These are phyloP conservation scores for Candida railenensis DNA, from an alignment of 805 yeast genomes.

Conservation along the genomic window DNA sequence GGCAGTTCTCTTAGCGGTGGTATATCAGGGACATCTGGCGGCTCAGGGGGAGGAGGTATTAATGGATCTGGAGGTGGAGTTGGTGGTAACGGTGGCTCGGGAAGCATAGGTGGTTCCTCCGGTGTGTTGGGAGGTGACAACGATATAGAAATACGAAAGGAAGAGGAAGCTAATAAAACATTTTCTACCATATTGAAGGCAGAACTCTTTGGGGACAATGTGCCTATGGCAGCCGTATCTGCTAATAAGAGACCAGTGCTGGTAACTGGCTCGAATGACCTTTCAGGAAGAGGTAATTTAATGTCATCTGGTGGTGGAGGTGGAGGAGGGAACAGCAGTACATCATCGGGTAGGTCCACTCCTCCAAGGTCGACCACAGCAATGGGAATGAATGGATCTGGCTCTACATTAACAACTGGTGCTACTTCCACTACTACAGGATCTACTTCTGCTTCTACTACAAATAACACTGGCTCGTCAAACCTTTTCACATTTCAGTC, in stretches of 20 bases:
- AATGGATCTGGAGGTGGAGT: no score
- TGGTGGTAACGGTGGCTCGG: constrained; percentile 2
- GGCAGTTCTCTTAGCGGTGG: constrained; percentile 10
- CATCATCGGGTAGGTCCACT: constrained; percentile 6
- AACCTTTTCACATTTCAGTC: constrained; percentile 76
- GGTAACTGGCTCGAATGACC: background rate
- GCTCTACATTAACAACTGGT: constrained; percentile 10
- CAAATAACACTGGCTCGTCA: constrained; percentile 16
- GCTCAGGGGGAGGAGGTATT: no score
- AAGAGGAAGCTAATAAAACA: constrained; percentile 82
- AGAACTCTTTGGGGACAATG: constrained; percentile 87
- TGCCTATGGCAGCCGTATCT: constrained; percentile 39
- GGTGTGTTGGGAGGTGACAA: constrained; percentile 32
- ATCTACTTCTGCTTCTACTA: constrained; percentile 41
- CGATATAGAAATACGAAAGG: constrained; percentile 67
- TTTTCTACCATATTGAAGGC: constrained; percentile 84
- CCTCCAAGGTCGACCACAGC: constrained; percentile 9
- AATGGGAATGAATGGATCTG: constrained; percentile 3
- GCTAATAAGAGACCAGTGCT: background rate
- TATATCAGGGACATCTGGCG: constrained; percentile 12
- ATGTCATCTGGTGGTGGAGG: background rate
- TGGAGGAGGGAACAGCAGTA: background rate
- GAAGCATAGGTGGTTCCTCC: constrained; percentile 8
- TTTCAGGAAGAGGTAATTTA: background rate
- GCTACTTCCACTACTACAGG: constrained; percentile 15